Conservation (phyloP, 495 filamentous ascomycete species). For the Neurospora sp. region DNA sequence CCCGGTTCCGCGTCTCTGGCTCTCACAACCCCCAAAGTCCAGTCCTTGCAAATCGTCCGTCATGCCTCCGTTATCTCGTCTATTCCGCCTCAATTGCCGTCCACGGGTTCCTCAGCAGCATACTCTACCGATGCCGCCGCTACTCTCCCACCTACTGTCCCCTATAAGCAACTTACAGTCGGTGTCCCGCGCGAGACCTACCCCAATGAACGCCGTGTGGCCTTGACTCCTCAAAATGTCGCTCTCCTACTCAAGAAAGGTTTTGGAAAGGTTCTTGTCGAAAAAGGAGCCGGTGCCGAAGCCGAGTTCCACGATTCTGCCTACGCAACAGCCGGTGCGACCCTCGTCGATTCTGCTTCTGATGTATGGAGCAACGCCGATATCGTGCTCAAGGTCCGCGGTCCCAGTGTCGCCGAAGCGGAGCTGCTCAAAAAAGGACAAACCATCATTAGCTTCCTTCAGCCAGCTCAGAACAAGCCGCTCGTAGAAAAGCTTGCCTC, state of each 20-base stretch:
- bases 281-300: conserved; percentile 61
- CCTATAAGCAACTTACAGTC: conserved; percentile 58
- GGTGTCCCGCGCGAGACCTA: conserved; percentile 63
- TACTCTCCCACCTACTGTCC: conserved; percentile 41
- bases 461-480: conserved; percentile 60
- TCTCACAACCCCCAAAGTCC: conserved; percentile 9
- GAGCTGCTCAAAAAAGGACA: conserved; percentile 49
- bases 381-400: conserved; percentile 70
- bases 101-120: conserved; percentile 5
- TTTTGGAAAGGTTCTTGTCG: conserved; percentile 60
- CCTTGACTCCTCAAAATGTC: conserved; percentile 71
- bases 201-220: conserved; percentile 65
- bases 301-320: conserved; percentile 63
- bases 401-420: conserved; percentile 55
- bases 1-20: conserved; percentile 7
- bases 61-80: conserved; percentile 23
- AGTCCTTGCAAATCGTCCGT: conserved; percentile 21
- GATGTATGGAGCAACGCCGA: conserved; percentile 58
- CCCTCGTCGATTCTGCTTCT: conserved; percentile 47
- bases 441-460: conserved; percentile 65
- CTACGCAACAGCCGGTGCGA: conserved; percentile 64
- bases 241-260: conserved; percentile 69
- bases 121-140: conserved; percentile 27
- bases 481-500: conserved; percentile 58
- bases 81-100: conserved; percentile 7